These are phyloP conservation scores for Periconia digitata DNA, from an alignment of 2,329 filamentous ascomycete species.

Conservation along the genomic window DNA sequence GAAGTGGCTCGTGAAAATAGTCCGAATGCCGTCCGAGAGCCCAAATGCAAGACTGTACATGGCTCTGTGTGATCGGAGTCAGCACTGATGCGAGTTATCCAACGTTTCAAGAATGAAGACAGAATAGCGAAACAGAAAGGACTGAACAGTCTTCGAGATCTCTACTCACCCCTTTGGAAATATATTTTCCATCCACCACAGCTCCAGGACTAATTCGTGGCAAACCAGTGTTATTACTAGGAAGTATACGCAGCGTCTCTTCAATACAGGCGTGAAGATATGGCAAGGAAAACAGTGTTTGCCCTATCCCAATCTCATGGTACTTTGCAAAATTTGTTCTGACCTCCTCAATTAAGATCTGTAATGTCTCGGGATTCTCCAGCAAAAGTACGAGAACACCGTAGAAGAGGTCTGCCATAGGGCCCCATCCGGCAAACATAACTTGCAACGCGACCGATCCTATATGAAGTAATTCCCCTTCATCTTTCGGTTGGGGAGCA, in stretches of 20 bases:
- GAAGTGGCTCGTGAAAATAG: neutral
- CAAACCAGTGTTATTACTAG: neutral
- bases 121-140: no score
- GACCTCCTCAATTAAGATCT: neutral
- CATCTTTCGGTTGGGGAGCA: neutral
- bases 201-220: slow-evolving; percentile 2
- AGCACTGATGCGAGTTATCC: no score
- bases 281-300: neutral
- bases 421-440: neutral
- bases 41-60: slow-evolving; percentile 2
- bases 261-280: neutral
- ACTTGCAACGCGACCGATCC: neutral
- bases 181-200: slow-evolving; percentile 2
- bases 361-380: neutral
- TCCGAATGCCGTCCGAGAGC: neutral
- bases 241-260: neutral
- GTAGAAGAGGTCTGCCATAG: neutral
- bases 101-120: no score
- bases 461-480: neutral
- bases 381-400: neutral
- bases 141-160: no score
- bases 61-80: neutral
- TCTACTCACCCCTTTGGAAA: slow-evolving; percentile 1
- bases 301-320: neutral
- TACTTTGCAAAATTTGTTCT: neutral